Base-by-base conservation (phyloP, 2,329 filamentous ascomycete genomes). In the Tolypocladium sp. region DNA sequence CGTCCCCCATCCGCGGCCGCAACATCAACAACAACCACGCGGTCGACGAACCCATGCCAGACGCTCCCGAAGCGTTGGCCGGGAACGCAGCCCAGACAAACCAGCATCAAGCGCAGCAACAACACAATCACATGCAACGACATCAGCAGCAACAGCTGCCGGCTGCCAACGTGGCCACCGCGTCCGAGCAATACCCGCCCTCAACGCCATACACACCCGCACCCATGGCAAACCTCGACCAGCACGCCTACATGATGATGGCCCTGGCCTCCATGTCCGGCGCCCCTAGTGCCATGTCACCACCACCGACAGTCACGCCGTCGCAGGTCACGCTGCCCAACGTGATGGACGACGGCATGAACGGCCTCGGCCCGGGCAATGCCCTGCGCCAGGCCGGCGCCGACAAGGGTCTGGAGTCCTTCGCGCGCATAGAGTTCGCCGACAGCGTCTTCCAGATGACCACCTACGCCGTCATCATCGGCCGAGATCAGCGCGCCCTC, bases 381-480 rank as follows among this genome's bases (percentile, higher is more conserved):
- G 68, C 73, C 46, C 66, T 71, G 42, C 71, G 71, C 17, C 73
- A 74, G 57, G 64, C 69, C 56, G 69, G 64, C n/a, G 63, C 70
- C 9, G 69, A 73, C 25, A 76, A 78, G 64, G 74, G 72, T 55
- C 71, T 85, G 17, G 79, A 84, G 66, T 83, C 81, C 3, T 85
- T 83, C 69, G 82, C 82, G 51, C 76, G 79, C 57, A 77, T 92
- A 61, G 83, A 86, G 66, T 92, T 92, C 69, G 80, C 82, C 64
- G 89, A 92, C 75, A 88, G 88, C 68, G 82, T 86, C 59, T 92
- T 90, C 70, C 89, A 90, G 72, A 89, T 92, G 85, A 90, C 86
- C 57, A 91, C 88, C 1, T 87, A 87, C 65, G 80, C 83, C 57
- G 82, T 92, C 65, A 82, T 89, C 59, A 83, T 92, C 35, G 89